These are phyloP conservation scores for Quercus cerris DNA, from an alignment of 306 rosid genomes.

Conservation along the genomic window DNA sequence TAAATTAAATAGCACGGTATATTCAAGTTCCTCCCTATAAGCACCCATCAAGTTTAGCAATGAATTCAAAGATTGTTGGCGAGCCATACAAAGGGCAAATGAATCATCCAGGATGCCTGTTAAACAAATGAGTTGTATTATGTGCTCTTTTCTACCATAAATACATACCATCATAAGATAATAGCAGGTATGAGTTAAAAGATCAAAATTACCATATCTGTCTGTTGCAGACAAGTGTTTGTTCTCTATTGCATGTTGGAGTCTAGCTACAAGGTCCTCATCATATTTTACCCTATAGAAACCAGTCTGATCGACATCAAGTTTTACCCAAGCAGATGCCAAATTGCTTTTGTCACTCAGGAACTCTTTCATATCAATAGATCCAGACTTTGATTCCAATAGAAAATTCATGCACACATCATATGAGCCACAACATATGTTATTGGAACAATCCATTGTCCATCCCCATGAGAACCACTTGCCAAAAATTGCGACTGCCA, in stretches of 20 bases:
- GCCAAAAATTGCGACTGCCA: conserved; percentile 80
- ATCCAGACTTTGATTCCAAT: conserved; percentile 53
- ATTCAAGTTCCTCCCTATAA: conserved; percentile 78
- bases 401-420: conserved; percentile 64
- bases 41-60: conserved; percentile 78
- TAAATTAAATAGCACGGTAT: conserved; percentile 78
- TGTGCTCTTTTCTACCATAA: conserved; percentile 3
- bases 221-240: conserved; percentile 67
- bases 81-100: conserved; percentile 78
- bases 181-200: not conserved
- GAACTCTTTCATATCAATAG: conserved; percentile 50
- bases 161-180: not conserved
- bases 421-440: conserved; percentile 74
- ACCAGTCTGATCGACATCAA: conserved; percentile 93
- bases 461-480: conserved; percentile 74
- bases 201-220: conserved; percentile 66
- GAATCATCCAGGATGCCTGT: conserved; percentile 88
- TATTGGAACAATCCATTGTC: conserved; percentile 84
- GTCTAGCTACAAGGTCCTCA: conserved; percentile 61
- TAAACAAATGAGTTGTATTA: conserved; percentile 22
- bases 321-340: conserved; percentile 59
- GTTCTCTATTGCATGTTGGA: conserved; percentile 68
- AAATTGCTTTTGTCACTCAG: conserved; percentile 29
- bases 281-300: conserved; percentile 95
- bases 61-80: conserved; percentile 61